Conservation (phyloP, 2,329 filamentous ascomycete genomes). For the Ascochyta rabiei region DNA sequence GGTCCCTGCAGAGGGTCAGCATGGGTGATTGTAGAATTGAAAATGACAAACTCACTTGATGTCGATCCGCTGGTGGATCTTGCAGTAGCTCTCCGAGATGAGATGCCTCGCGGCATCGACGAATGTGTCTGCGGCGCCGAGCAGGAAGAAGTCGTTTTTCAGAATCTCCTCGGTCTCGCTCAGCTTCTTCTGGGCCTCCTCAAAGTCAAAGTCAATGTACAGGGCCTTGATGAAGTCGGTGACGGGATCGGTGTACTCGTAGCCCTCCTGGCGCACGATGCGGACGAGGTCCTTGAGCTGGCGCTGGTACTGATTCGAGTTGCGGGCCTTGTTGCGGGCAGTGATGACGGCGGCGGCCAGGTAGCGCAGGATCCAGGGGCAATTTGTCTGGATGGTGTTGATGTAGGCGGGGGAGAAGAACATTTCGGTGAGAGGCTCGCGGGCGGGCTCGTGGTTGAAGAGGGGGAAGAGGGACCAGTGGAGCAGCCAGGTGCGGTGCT, state of each 20-base stretch:
- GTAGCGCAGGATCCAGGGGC: constrained; percentile 96
- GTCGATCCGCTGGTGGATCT: constrained; percentile 98
- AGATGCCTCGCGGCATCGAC: constrained; percentile 94
- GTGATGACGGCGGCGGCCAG: constrained; percentile 94
- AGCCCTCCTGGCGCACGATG: constrained; percentile 94
- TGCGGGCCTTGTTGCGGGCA: constrained; percentile 70
- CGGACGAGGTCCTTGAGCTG: constrained; percentile 97
- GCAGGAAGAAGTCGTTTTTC: constrained; percentile 93
- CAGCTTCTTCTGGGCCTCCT: constrained; percentile 91
- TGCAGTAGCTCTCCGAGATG: constrained; percentile 99
- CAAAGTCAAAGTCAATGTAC: constrained; percentile 96
- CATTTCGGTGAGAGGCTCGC: constrained; percentile 90
- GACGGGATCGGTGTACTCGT: constrained; percentile 95
- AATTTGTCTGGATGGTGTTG: constrained; percentile 98
- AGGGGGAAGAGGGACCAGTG: constrained; percentile 99
- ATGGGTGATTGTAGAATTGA: background rate
- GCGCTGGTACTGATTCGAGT: constrained; percentile 94
- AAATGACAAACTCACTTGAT: constrained; percentile 70
- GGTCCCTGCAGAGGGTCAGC: constrained; percentile 62
- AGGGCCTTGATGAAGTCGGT: constrained; percentile 96
- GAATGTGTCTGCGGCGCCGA: constrained; percentile 81
- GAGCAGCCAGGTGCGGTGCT: constrained; percentile 95
- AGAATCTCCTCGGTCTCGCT: constrained; percentile 88
- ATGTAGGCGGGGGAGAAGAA: constrained; percentile 98
- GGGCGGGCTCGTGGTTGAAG: constrained; percentile 94